Base-by-base conservation (phyloP, 768 basidiomycete species). In the Pleurotus salmoneostramineus region DNA sequence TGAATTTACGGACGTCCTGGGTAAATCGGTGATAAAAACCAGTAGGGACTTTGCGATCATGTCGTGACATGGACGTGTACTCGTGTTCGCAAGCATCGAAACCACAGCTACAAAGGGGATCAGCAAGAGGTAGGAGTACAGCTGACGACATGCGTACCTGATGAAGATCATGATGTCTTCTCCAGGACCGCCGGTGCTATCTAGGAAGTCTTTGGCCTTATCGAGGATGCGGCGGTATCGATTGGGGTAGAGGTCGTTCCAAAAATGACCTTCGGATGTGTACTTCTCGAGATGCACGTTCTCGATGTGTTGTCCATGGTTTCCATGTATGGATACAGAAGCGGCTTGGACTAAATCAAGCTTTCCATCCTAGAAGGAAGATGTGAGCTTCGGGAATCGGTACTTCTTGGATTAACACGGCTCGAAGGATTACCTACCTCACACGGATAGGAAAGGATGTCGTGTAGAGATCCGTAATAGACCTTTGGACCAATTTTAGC, bases 41-140 rank as follows among this genome's bases (percentile, higher is more conserved):
- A 0, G 85, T 78, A 0, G 95, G 95, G 0, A 98, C 93, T 60
- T 88, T 89, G n/a, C 94, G 86, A 37, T 83, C 81, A 67, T 99
- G 95, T 12, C 96, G 78, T 27, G 92, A 93, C 96, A 99, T 99
- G 3, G 85, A 87, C 10, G 83, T 74, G 60, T 88, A 86, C 66
- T 99, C 96, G 65, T 97, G 93, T 66, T 95, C 90, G 52, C 88
- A 92, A 0, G 95, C 95, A 63, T 99, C 96, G 74, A 98, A 94
- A 0, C 96, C 96, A 61, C 91, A 93, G 62, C 94, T 95, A 61
- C 33, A 34, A 17, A n/a, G 0, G 40, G 33, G 6, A 56, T 17
- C 43, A 32, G 17, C 59, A 50, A 5, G 12, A 32, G 32, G 15
- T 15, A 11, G 0, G 42, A 37, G 6, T 4, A n/a, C 43, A 17